A percentile compares a stretch with the other conserved stretches of the same genome.
Conservation (phyloP, 176 grass and related monocot genomes). For the Dendrocalamus sinicus region DNA sequence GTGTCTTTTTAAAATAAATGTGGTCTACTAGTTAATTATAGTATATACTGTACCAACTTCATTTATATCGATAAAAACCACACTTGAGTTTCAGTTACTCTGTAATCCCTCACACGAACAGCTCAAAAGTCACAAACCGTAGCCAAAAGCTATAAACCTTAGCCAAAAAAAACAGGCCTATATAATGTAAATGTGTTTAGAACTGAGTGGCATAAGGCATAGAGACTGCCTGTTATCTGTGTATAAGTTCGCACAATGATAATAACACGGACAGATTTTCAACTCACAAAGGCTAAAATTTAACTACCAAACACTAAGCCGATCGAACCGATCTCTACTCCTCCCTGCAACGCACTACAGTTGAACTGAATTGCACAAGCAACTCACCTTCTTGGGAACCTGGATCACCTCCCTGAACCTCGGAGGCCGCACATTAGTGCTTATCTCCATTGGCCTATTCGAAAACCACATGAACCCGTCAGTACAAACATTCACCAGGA, state of each 20-base stretch:
- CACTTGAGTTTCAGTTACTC: no score
- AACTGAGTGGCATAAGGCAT: background rate
- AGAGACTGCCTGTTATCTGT: background rate
- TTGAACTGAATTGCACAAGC: background rate
- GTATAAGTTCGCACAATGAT: background rate
- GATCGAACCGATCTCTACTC: background rate
- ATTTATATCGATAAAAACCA: no score
- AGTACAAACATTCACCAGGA: background rate
- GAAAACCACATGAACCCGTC: constrained; percentile 25
- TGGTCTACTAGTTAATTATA: no score
- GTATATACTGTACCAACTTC: no score
- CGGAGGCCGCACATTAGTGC: constrained; percentile 69
- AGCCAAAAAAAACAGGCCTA: no score
- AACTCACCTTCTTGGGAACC: constrained; percentile 80
- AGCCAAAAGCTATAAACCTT: no score
- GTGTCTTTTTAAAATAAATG: no score
- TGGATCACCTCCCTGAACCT: constrained; percentile 82
- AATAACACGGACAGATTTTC: background rate
- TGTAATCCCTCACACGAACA: no score
- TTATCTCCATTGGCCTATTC: constrained; percentile 89
- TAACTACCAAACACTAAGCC: background rate
- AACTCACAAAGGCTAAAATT: background rate
- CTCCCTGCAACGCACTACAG: background rate
- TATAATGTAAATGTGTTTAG: background rate
- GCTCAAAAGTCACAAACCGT: no score